Evolutionary conservation across 768 basidiomycete species (phyloP).

Genomic region (Mycena polygramma): DNA sequence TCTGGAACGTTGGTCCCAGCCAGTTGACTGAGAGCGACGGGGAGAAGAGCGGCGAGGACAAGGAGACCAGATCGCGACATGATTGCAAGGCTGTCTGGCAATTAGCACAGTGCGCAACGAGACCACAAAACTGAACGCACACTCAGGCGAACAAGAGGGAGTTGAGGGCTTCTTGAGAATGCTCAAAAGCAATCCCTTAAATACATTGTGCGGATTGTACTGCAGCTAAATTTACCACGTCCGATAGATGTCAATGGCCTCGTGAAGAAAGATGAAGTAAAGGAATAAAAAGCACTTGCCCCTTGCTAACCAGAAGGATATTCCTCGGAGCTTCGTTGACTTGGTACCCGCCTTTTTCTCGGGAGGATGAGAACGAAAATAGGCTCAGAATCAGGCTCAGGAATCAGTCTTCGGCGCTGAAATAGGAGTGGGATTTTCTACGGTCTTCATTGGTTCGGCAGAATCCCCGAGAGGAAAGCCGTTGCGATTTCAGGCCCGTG

Average conservation of each 20-base stretch:
- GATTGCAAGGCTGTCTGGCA: conserved; percentile 1
- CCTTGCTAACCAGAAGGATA: conserved; percentile 27
- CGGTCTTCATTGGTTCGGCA: no score
- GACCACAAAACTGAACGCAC: no score
- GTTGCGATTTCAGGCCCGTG: no score
- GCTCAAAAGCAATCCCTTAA: no score
- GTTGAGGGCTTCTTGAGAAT: conserved; percentile 22
- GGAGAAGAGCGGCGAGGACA: no score
- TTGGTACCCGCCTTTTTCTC: conserved; percentile 22
- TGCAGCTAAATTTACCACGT: conserved; percentile 18
- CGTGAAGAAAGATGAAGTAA: conserved; percentile 20
- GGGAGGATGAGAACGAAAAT: conserved; percentile 27
- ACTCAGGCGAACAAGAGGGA: no score
- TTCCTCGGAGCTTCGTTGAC: conserved; percentile 22
- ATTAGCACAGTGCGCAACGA: no score
- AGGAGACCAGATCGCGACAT: conserved; percentile 30
- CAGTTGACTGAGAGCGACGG: conserved; percentile 56
- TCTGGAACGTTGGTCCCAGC: conserved; percentile 60
- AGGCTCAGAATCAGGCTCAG: no score
- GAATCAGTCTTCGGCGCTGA: no score
- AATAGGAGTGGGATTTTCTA: no score
- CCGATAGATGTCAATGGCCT: conserved; percentile 23
- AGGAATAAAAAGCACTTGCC: conserved; percentile 23
- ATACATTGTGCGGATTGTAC: conserved; percentile 20
- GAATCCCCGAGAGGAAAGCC: no score